Percentiles rank a stretch among this genome's conserved stretches.
Conservation (phyloP, 2,329 filamentous ascomycete genomes). For the Pyrenophora seminiperda region DNA sequence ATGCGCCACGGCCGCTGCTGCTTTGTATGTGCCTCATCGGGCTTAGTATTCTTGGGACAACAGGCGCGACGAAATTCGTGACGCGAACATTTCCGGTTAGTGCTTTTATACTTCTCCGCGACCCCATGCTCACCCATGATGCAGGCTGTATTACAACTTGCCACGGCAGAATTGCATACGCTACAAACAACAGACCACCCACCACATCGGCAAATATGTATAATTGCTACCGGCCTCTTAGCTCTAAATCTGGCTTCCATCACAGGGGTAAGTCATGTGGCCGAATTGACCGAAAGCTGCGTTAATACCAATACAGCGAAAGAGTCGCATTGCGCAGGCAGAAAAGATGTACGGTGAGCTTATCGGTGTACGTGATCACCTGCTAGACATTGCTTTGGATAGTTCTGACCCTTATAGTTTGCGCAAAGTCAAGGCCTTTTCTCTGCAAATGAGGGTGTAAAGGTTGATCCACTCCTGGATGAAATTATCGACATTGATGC, state of each 20-base stretch:
- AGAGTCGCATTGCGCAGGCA: slow-evolving; percentile 53
- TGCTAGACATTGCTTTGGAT: neutral
- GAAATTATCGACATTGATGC: slow-evolving; percentile 52
- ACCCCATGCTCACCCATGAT: neutral
- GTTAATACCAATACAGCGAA: slow-evolving; percentile 34
- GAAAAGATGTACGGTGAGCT: slow-evolving; percentile 59
- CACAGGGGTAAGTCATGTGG: slow-evolving; percentile 48
- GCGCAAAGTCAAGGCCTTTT: slow-evolving; percentile 59
- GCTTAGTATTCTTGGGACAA: slow-evolving; percentile 58
- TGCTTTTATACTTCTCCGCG: neutral
- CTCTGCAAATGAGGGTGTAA: slow-evolving; percentile 50
- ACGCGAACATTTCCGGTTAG: slow-evolving; percentile 52
- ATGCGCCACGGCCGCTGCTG: slow-evolving; percentile 53
- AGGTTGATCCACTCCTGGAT: slow-evolving; percentile 50
- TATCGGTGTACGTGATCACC: slow-evolving; percentile 46
- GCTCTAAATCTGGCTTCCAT: slow-evolving; percentile 58
- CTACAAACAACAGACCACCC: slow-evolving; percentile 49
- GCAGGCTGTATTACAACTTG: slow-evolving; percentile 47
- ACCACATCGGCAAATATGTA: slow-evolving; percentile 52
- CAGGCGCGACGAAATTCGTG: slow-evolving; percentile 58
- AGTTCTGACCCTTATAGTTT: slow-evolving; percentile 38
- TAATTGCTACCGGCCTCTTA: slow-evolving; percentile 55
- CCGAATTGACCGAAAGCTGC: neutral
- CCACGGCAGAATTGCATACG: slow-evolving; percentile 51
- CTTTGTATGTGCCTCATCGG: slow-evolving; percentile 61